These are phyloP conservation scores for Entophlyctis helioformis DNA, from an alignment of 192 early-diverging fungal species.

Conservation along the genomic window DNA sequence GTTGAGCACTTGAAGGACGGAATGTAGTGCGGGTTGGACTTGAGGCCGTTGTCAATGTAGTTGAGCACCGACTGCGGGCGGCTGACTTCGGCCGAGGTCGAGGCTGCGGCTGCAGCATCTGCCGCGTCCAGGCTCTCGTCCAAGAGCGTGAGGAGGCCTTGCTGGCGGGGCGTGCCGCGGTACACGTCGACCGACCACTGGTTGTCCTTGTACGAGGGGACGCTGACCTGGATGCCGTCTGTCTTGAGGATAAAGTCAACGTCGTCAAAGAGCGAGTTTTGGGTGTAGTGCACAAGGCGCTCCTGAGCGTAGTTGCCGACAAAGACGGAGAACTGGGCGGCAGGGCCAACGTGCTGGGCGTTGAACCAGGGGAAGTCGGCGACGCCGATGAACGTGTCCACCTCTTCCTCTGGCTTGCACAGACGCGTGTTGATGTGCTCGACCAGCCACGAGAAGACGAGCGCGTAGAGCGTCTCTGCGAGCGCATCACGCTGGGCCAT, in stretches of 20 bases:
- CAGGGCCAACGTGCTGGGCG: too few species aligned
- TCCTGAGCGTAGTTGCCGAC: slow-evolving; percentile 12
- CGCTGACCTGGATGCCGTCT: slow-evolving; percentile 29
- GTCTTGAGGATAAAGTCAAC: slow-evolving; percentile 26
- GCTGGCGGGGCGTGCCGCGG: slow-evolving; percentile 23
- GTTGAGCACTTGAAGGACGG: too few species aligned
- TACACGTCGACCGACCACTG: slow-evolving; percentile 33
- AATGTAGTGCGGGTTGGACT: too few species aligned
- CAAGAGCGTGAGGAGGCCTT: too few species aligned
- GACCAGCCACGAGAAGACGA: slow-evolving; percentile 63
- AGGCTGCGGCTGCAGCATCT: too few species aligned
- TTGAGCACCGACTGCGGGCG: too few species aligned
- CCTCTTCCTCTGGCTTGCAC: slow-evolving; percentile 52
- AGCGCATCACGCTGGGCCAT: slow-evolving; percentile 65
- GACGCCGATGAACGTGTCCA: slow-evolving; percentile 62
- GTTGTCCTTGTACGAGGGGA: slow-evolving; percentile 18
- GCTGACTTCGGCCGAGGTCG: too few species aligned
- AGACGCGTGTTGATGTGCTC: slow-evolving; percentile 72
- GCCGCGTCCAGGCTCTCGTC: too few species aligned
- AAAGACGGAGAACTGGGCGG: slow-evolving; percentile 6
- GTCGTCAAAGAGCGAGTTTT: slow-evolving; percentile 36
- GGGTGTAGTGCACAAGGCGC: slow-evolving; percentile 39
- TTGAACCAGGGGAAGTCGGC: background rate
- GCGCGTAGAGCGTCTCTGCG: slow-evolving; percentile 58
- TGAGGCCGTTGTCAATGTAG: too few species aligned